A percentile compares a stretch with the other conserved stretches of the same genome.
phyloP scores from a whole-genome alignment of 257 asterid species.

The Lantana camara region DNA sequence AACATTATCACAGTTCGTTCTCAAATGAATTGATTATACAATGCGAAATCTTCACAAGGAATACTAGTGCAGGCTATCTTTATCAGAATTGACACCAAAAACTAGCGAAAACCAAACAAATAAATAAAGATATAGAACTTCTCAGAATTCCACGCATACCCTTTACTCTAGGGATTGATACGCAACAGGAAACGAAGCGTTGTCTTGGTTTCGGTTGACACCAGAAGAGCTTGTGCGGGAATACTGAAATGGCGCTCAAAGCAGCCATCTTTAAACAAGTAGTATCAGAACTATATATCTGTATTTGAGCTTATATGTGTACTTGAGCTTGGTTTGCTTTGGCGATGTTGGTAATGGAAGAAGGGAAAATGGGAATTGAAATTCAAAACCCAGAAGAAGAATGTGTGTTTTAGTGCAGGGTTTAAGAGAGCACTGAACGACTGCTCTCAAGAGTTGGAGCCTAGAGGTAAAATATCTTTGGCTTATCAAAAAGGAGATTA shows the following conservation, averaged over 20 bases:
- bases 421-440: slow-evolving; percentile 34
- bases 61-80: slow-evolving; percentile 3
- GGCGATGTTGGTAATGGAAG: background rate
- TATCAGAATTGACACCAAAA: background rate
- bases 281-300: background rate
- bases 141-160: slow-evolving; percentile 35
- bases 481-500: slow-evolving; percentile 41
- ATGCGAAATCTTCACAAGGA: background rate
- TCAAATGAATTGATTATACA: slow-evolving; percentile 1
- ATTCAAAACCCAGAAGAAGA: slow-evolving; percentile 31
- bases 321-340: background rate
- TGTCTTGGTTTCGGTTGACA: slow-evolving; percentile 39
- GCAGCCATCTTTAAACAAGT: slow-evolving; percentile 52
- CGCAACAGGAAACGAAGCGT: slow-evolving; percentile 53
- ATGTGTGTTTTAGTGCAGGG: slow-evolving; percentile 33
- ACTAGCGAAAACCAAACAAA: background rate
- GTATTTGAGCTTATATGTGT: background rate
- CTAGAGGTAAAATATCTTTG: slow-evolving; percentile 38
- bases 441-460: slow-evolving; percentile 4
- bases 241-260: slow-evolving; percentile 49
- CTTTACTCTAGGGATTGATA: slow-evolving; percentile 45
- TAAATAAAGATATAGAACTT: background rate
- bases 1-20: background rate
- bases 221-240: slow-evolving; percentile 48
- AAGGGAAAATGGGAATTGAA: slow-evolving; percentile 17